These are phyloP conservation scores for Verbena officinalis DNA, from an alignment of 257 asterid species.

Conservation along the genomic window DNA sequence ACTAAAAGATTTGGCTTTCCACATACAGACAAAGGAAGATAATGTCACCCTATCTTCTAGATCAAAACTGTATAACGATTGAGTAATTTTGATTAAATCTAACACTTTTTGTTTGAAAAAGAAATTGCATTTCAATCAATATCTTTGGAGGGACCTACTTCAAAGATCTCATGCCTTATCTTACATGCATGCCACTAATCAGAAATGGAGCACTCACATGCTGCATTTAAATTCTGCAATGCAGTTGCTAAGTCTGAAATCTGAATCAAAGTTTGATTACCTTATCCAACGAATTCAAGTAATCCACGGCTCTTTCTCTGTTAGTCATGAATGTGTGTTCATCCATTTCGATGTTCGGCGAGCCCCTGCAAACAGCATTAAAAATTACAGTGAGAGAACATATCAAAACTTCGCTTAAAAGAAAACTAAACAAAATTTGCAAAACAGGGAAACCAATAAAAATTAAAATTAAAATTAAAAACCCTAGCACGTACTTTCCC, in stretches of 20 bases:
- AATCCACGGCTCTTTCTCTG: slow-evolving; percentile 88
- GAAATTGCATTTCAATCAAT: not conserved
- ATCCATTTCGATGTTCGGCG: slow-evolving; percentile 64
- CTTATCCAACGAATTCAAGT: slow-evolving; percentile 75
- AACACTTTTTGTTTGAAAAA: too few relatives aligned
- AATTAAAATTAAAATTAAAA: too few relatives aligned
- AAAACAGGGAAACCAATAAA: not conserved
- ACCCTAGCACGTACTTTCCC: slow-evolving; percentile 55
- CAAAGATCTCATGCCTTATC: not conserved
- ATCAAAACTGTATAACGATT: too few relatives aligned
- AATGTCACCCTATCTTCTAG: not conserved
- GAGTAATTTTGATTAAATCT: too few relatives aligned
- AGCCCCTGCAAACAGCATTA: slow-evolving; percentile 44
- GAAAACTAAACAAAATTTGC: not conserved
- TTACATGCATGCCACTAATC: not conserved
- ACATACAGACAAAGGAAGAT: not conserved
- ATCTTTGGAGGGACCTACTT: slow-evolving; percentile 8
- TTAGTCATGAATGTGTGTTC: slow-evolving; percentile 75
- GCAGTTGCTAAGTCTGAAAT: not conserved
- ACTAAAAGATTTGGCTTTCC: not conserved
- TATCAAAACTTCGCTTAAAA: not conserved
- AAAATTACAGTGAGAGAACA: not conserved
- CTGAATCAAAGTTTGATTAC: slow-evolving; percentile 29
- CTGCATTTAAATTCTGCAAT: not conserved
- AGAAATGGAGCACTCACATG: slow-evolving; percentile 6